A percentile compares a stretch with the other conserved stretches of the same genome.
Evolutionary conservation across 257 asterid genomes (phyloP).

Genomic region (Przewalskia tangutica): DNA sequence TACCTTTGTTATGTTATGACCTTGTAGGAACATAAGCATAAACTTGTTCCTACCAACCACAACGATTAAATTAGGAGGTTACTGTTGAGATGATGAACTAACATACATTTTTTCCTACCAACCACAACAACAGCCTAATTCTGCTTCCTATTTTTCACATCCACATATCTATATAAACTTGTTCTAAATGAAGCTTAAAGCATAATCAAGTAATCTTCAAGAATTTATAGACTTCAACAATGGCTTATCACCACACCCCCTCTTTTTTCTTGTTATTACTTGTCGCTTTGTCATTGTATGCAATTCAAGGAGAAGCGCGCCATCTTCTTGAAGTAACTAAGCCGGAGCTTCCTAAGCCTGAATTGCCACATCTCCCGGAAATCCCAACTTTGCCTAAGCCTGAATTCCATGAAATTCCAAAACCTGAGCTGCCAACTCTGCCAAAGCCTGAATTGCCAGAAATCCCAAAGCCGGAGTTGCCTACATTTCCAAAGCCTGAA

Average conservation of each 20-base stretch:
- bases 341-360: background rate
- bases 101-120: background rate
- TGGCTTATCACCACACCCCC: background rate
- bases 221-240: background rate
- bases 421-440: slow-evolving; percentile 2
- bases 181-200: background rate
- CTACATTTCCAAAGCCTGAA: background rate
- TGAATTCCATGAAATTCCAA: slow-evolving; percentile 2
- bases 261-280: background rate
- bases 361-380: background rate
- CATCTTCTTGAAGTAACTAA: background rate
- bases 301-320: background rate
- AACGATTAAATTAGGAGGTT: background rate
- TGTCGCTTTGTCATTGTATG: background rate
- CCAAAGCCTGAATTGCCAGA: slow-evolving; percentile 3
- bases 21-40: background rate
- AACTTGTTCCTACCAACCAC: background rate
- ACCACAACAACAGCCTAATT: background rate
- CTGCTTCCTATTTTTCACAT: background rate
- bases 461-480: background rate
- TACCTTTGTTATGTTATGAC: background rate
- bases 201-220: background rate
- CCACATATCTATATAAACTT: background rate
- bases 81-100: background rate
- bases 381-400: slow-evolving; percentile 1